These are phyloP conservation scores for Cladophialophora carrionii DNA, from an alignment of 2,329 filamentous ascomycete genomes.

Conservation along the genomic window DNA sequence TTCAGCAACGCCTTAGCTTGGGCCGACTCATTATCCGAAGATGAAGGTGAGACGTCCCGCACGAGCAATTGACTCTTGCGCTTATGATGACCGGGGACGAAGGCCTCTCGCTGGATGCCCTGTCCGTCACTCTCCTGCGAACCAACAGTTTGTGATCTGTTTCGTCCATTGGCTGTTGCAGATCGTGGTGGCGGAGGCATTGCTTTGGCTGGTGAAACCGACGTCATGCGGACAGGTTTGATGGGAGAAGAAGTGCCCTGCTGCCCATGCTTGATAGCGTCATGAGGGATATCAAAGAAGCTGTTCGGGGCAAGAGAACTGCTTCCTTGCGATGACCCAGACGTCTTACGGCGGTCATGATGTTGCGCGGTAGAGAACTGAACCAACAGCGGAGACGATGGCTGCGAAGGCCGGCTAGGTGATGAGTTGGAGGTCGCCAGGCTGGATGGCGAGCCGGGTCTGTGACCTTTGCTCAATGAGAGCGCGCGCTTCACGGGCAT, in stretches of 20 bases:
- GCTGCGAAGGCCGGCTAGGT: slow-evolving; percentile 80
- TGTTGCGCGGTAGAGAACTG: slow-evolving; percentile 88
- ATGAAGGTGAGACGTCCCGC: slow-evolving; percentile 79
- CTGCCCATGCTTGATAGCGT: slow-evolving; percentile 52
- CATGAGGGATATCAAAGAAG: slow-evolving; percentile 71
- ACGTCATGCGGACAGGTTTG: slow-evolving; percentile 48
- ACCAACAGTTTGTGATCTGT: slow-evolving; percentile 87
- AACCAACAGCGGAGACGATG: slow-evolving; percentile 88
- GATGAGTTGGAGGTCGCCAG: slow-evolving; percentile 81
- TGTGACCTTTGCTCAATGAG: slow-evolving; percentile 79
- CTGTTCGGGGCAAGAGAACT: slow-evolving; percentile 70
- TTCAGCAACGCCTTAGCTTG: slow-evolving; percentile 87
- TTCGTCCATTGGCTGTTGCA: slow-evolving; percentile 66
- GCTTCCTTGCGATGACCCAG: slow-evolving; percentile 74
- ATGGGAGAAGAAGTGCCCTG: slow-evolving; percentile 60
- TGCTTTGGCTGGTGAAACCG: slow-evolving; percentile 63
- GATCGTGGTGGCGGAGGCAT: slow-evolving; percentile 62
- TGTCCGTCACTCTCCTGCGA: slow-evolving; percentile 88
- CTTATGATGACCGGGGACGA: slow-evolving; percentile 75
- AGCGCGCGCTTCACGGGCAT: slow-evolving; percentile 79
- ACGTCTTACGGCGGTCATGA: slow-evolving; percentile 85
- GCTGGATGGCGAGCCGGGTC: slow-evolving; percentile 84
- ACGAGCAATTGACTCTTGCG: slow-evolving; percentile 93
- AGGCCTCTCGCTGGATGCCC: slow-evolving; percentile 62
- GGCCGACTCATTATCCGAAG: slow-evolving; percentile 94